phyloP scores from a whole-genome alignment of 345 rosid genomes.

The Carallia pectinifolia region DNA sequence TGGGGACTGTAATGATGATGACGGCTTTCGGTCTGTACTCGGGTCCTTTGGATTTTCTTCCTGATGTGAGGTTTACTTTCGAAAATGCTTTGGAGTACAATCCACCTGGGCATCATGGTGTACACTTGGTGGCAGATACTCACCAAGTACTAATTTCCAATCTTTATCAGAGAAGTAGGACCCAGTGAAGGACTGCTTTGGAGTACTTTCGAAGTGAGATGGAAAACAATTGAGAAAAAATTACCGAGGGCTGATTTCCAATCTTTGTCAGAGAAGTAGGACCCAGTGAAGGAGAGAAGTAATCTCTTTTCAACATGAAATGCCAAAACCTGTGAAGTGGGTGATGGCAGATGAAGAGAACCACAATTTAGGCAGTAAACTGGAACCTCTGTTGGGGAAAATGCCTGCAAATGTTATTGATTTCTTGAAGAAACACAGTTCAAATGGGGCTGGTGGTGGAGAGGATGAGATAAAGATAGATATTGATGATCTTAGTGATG shows the following conservation, averaged over 20 bases:
- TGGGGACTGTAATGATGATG: slow-evolving; percentile 47
- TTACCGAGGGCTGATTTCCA: slow-evolving; percentile 12
- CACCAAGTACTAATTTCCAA: background rate
- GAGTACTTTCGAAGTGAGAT: slow-evolving; percentile 24
- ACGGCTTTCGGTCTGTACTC: slow-evolving; percentile 24
- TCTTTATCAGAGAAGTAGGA: too few relatives aligned
- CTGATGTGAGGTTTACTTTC: slow-evolving; percentile 56
- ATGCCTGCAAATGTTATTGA: slow-evolving; percentile 28
- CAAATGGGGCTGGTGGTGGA: slow-evolving; percentile 16
- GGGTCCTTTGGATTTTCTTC: slow-evolving; percentile 41
- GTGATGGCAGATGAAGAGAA: slow-evolving; percentile 16
- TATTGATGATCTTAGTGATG: slow-evolving; percentile 31
- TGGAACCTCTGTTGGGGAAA: slow-evolving; percentile 22
- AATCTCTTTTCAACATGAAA: slow-evolving; percentile 11
- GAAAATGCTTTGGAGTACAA: slow-evolving; percentile 51
- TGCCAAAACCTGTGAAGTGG: slow-evolving; percentile 18
- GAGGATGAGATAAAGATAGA: slow-evolving; percentile 33
- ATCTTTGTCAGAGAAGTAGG: background rate
- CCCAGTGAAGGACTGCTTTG: too few relatives aligned
- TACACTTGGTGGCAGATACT: slow-evolving; percentile 41
- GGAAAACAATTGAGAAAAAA: slow-evolving; percentile 31
- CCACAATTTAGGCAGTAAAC: slow-evolving; percentile 12
- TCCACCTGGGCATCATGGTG: slow-evolving; percentile 39
- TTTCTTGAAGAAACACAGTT: slow-evolving; percentile 21
- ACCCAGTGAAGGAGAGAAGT: slow-evolving; percentile 12